A percentile compares a stretch with the other conserved stretches of the same genome.
Conservation (phyloP, 768 basidiomycete genomes). For the Russula foetens region DNA sequence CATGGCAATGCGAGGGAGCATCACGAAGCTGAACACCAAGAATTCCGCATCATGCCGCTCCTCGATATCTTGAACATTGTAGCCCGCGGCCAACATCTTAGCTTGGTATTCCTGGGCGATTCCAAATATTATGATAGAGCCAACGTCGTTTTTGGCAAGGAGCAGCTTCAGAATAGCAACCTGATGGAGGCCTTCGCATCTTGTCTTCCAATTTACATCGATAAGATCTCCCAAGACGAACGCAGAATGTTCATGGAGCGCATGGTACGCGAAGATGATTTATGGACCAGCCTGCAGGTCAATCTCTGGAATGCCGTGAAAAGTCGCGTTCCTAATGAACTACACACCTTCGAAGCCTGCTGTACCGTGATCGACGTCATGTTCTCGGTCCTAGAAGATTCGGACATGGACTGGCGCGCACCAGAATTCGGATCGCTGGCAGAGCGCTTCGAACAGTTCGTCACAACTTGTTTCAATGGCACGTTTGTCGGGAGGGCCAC, state of each 20-base stretch:
- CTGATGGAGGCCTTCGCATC: not conserved
- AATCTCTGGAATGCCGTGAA: not conserved
- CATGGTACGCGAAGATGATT: not conserved
- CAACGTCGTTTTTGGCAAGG: conserved; percentile 2
- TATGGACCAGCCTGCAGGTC: conserved; percentile 1
- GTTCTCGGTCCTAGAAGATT: not conserved
- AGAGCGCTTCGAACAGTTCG: conserved; percentile 1
- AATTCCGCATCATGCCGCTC: not conserved
- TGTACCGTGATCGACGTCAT: not conserved
- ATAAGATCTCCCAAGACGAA: not conserved
- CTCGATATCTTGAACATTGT: not conserved
- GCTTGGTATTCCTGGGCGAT: not conserved
- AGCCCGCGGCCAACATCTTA: not conserved
- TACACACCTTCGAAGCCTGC: not conserved
- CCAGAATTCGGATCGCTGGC: conserved; percentile 2
- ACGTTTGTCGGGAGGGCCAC: not conserved
- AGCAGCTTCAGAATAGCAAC: not conserved
- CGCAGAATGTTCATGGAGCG: not conserved
- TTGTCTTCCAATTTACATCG: not conserved
- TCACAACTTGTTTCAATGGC: not conserved
- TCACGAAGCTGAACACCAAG: not conserved
- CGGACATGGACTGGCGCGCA: conserved; percentile 1
- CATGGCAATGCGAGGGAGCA: not conserved
- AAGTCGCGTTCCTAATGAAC: not conserved
- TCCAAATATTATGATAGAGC: not conserved